Percentiles rank a stretch among this genome's conserved stretches.
Conservation (phyloP, 208 protist genomes). For the Trichomonas tenax region DNA sequence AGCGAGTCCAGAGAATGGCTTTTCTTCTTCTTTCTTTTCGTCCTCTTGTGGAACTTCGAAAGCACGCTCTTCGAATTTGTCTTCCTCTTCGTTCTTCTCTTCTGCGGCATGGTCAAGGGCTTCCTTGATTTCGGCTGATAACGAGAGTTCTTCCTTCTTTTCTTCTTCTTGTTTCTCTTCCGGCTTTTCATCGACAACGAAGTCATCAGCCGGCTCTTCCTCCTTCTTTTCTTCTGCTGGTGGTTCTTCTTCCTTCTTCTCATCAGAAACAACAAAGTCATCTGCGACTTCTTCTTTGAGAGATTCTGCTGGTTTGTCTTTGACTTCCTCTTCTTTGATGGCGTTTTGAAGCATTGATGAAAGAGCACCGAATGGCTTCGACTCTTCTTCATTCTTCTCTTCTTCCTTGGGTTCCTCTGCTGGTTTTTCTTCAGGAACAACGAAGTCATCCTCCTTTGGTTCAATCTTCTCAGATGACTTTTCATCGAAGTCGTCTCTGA, state of each 20-base stretch:
- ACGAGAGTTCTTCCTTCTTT: not conserved
- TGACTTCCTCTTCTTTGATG: not conserved
- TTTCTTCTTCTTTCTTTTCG: too few relatives aligned
- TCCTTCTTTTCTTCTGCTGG: not conserved
- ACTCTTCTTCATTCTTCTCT: not conserved
- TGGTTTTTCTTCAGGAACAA: not conserved
- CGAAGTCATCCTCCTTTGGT: not conserved
- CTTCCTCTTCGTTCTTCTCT: not conserved
- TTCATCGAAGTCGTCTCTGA: too few relatives aligned
- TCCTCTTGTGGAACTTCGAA: too few relatives aligned
- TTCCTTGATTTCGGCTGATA: not conserved
- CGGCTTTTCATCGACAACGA: too few relatives aligned
- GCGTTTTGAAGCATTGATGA: not conserved
- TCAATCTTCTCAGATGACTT: too few relatives aligned
- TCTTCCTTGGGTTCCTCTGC: not conserved
- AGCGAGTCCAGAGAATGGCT: too few relatives aligned
- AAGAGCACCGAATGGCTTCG: not conserved
- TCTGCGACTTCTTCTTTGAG: not conserved
- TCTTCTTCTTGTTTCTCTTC: not conserved
- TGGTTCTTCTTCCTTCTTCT: not conserved
- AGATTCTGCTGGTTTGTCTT: not conserved
- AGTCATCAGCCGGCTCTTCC: not conserved
- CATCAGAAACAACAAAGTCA: not conserved
- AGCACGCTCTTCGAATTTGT: too few relatives aligned
- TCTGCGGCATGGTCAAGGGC: not conserved